Evolutionary conservation across 495 filamentous ascomycete genomes (phyloP).

Genomic region (Bacidia gigantensis): DNA sequence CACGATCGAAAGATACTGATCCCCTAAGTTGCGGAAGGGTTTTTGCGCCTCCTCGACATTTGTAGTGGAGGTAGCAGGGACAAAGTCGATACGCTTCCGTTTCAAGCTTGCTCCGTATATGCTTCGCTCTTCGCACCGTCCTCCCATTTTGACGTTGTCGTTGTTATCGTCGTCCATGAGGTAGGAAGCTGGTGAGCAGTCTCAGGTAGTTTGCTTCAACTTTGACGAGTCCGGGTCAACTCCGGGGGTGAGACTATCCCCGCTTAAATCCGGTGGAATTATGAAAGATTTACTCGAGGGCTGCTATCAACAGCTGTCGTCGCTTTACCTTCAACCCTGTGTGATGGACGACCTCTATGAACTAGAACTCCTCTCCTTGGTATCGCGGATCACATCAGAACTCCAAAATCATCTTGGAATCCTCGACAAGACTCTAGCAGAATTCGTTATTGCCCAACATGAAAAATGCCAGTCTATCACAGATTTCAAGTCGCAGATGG

Average conservation of each 20-base stretch:
- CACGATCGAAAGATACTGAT: slow-evolving; percentile 62
- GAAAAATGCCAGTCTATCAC: slow-evolving; percentile 52
- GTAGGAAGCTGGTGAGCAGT: too few species aligned
- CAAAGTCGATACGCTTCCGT: slow-evolving; percentile 66
- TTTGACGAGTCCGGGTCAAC: too few species aligned
- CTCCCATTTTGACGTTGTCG: too few species aligned
- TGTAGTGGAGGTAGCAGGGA: slow-evolving; percentile 33
- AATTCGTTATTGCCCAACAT: slow-evolving; percentile 88
- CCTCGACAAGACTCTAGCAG: slow-evolving; percentile 84
- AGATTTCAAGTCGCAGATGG: slow-evolving; percentile 58
- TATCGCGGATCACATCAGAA: slow-evolving; percentile 89
- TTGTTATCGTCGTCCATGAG: too few species aligned
- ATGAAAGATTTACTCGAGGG: too few species aligned
- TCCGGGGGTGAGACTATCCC: too few species aligned
- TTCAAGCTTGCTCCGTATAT: slow-evolving; percentile 71
- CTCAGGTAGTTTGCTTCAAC: too few species aligned
- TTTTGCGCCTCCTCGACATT: slow-evolving; percentile 19
- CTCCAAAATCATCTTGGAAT: slow-evolving; percentile 88
- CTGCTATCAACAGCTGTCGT: background rate
- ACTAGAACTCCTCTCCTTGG: slow-evolving; percentile 83
- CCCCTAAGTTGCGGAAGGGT: slow-evolving; percentile 31
- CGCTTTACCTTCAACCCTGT: background rate
- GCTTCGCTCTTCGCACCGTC: slow-evolving; percentile 56
- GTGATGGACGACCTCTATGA: slow-evolving; percentile 80
- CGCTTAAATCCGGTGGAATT: too few species aligned